Evolutionary conservation across 2,329 filamentous ascomycete species (phyloP), one percentile per base, ranked within the genome.

Genomic region (Aspergillus melleus): DNA sequence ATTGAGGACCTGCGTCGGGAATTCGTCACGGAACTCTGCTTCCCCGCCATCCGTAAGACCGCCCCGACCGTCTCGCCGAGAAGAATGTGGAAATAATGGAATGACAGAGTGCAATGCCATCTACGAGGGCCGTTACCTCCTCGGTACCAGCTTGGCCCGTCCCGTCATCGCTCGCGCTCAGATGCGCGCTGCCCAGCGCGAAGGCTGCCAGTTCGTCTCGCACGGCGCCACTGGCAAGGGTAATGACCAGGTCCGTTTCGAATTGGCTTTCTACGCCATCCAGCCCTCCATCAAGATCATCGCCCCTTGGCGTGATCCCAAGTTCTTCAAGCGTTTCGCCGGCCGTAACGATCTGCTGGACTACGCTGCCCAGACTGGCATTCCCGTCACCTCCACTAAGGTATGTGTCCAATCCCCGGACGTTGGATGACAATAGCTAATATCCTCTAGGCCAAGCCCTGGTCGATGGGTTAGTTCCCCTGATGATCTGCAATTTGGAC

Each of bases 1-100:
- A 82, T 87, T 65, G 78, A 82, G 63, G 79, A 95, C 74, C 83
- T 94, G 57, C 86, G 87, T 70, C 82, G 71, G 64, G 88, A 91
- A 77, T 93, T 95, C 71, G 86, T 95, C 66, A 89, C 92, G 68
- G 85, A 94, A 80, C 83, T 95, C 49, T 89, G 88, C 81, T 93
- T 88, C 84, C 88, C 85, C 55, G 90, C 91, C 62, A 85, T 95
- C 64, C 64, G 62, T 64, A 55, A 65, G 70, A 20, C 20, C 26
- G 26, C 30, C 16, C 6, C 24, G 26, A 46, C 44, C 53, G 9
- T 30, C 22, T 16, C 20, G 8, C 14, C 73, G 75, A 55, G 80
- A 51, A 29, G 46, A 39, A 50, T 57, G 22, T 54, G 53, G 32
- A 58, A 51, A 42, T 58, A 58, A 20, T 12, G 19, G 39, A n/a